Conservation (phyloP, 2,329 filamentous ascomycete genomes). For the Zymoseptoria passerinii region DNA sequence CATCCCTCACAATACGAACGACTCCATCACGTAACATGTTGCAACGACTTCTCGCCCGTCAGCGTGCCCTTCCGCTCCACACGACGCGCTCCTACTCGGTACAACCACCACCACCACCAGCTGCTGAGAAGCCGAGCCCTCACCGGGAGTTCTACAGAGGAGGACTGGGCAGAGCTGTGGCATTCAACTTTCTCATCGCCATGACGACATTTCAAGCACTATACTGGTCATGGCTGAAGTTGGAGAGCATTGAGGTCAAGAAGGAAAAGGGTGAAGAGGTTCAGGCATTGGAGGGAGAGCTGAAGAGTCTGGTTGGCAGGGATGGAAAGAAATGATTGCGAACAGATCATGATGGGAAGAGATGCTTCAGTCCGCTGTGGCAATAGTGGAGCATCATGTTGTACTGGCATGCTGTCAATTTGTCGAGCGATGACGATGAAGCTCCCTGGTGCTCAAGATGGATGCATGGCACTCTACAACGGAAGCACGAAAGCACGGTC, state of each 20-base stretch:
- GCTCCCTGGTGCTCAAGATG: background rate
- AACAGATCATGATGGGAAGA: background rate
- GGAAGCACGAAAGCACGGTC: background rate
- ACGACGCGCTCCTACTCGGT: background rate
- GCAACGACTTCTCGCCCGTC: background rate
- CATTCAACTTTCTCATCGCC: slow-evolving; percentile 65
- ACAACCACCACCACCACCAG: slow-evolving; percentile 16
- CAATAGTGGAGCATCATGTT: background rate
- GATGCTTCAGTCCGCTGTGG: background rate
- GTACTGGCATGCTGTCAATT: no score
- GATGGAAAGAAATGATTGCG: slow-evolving; percentile 2
- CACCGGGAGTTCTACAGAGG: slow-evolving; percentile 57
- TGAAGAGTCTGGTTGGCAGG: slow-evolving; percentile 16
- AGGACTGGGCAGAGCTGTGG: slow-evolving; percentile 62
- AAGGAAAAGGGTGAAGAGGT: slow-evolving; percentile 43
- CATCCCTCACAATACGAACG: background rate
- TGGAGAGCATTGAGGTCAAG: slow-evolving; percentile 63
- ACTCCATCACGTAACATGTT: background rate
- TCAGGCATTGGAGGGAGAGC: slow-evolving; percentile 16
- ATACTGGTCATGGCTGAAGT: slow-evolving; percentile 66
- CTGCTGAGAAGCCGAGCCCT: slow-evolving; percentile 17
- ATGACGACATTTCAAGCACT: slow-evolving; percentile 70
- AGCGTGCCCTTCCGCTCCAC: background rate
- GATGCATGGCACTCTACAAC: background rate
- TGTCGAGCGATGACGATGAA: background rate